phyloP scores from a whole-genome alignment of 2,329 filamentous ascomycete species.

The Talaromyces islandicus region DNA sequence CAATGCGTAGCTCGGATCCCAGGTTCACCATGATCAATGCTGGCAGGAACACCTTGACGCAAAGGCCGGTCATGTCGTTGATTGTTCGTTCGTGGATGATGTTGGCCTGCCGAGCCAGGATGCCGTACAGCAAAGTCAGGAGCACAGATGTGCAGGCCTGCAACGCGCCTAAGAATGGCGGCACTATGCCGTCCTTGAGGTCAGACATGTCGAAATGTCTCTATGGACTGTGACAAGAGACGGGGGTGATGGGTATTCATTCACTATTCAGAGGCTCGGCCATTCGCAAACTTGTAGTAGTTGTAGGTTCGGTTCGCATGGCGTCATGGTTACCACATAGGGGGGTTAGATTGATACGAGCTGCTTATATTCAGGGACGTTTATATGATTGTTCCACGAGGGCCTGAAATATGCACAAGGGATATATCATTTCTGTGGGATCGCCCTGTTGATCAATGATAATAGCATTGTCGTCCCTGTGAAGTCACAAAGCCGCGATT shows the following conservation, averaged over 20 bases:
- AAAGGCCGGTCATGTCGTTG: slow-evolving; percentile 48
- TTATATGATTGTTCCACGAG: not conserved
- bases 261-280: not conserved
- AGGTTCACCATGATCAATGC: slow-evolving; percentile 50
- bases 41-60: slow-evolving; percentile 50
- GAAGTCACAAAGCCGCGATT: not conserved
- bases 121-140: slow-evolving; percentile 49
- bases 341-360: too few species aligned
- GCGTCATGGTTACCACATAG: not conserved
- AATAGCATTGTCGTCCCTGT: not conserved
- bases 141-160: slow-evolving; percentile 52
- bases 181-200: slow-evolving; percentile 13
- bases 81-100: slow-evolving; percentile 43
- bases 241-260: not conserved
- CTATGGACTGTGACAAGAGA: not conserved
- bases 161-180: slow-evolving; percentile 46
- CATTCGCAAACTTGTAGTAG: not conserved
- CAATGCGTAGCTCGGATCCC: slow-evolving; percentile 44
- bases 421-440: not conserved
- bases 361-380: not conserved
- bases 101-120: slow-evolving; percentile 45
- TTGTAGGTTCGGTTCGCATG: not conserved
- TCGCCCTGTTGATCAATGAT: not conserved
- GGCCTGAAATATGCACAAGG: not conserved
- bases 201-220: not conserved